Percentiles rank a stretch among this genome's conserved stretches.
phyloP scores from a whole-genome alignment of 2,329 filamentous ascomycete genomes.

The Canariomyces notabilis region DNA sequence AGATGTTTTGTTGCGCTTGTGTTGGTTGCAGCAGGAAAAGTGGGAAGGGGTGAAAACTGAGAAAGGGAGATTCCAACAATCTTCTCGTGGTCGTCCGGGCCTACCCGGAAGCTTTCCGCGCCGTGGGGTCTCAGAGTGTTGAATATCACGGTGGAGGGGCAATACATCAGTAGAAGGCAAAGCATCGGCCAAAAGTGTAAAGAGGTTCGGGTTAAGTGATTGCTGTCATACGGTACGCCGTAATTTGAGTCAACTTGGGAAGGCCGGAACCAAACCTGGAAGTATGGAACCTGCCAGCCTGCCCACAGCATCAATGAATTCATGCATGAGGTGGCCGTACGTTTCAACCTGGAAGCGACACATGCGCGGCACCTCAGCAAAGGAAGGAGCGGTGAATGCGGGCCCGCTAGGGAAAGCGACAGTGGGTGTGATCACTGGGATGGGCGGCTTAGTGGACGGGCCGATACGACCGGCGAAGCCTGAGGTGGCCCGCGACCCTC shows the following conservation, averaged over 20 bases:
- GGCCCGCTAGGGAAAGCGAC: conserved; percentile 1
- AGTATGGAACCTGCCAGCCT: no score
- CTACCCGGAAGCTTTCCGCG: conserved; percentile 21
- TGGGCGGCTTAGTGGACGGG: conserved; percentile 3
- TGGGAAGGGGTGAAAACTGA: neutral
- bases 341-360: neutral
- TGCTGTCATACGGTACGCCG: no score
- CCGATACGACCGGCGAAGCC: conserved; percentile 1
- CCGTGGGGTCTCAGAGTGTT: conserved; percentile 15
- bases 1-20: conserved; percentile 6
- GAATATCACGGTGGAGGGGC: neutral
- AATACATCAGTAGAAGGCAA: conserved; percentile 4
- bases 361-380: conserved; percentile 13
- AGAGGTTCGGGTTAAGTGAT: no score
- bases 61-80: conserved; percentile 8
- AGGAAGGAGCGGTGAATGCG: conserved; percentile 24
- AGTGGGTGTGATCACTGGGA: conserved; percentile 13
- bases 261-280: no score
- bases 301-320: conserved; percentile 11
- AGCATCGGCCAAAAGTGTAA: conserved; percentile 17
- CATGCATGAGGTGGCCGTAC: conserved; percentile 7
- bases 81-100: conserved; percentile 18
- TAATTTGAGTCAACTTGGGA: no score
- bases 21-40: conserved; percentile 3
- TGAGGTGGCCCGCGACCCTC: conserved; percentile 3